Evolutionary conservation across 352 stramenopile species (phyloP).

Genomic region (Peronospora farinosa): DNA sequence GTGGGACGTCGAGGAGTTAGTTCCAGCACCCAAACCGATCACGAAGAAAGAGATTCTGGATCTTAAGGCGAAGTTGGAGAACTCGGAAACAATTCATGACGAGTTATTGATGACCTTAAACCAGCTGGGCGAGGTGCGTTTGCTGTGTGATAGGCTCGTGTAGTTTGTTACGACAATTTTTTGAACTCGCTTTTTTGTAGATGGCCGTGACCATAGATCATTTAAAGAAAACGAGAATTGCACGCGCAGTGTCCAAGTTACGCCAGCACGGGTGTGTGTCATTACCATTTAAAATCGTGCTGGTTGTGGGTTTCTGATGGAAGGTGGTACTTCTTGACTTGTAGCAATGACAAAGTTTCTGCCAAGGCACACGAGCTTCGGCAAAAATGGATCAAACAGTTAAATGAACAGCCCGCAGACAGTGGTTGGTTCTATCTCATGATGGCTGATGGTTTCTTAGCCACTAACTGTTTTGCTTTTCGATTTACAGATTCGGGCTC

Average conservation of each 20-base stretch:
- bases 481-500: conserved; percentile 18
- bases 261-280: conserved; percentile 74
- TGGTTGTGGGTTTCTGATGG: conserved; percentile 3
- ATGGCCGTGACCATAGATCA: conserved; percentile 56
- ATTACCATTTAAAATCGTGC: background rate
- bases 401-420: conserved; percentile 32
- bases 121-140: conserved; percentile 41
- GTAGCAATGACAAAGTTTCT: conserved; percentile 77
- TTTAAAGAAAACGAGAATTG: conserved; percentile 64
- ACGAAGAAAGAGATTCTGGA: conserved; percentile 49
- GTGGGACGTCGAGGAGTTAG: conserved; percentile 43
- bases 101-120: conserved; percentile 54
- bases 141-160: background rate
- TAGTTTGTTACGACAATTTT: background rate
- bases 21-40: conserved; percentile 44
- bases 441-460: background rate
- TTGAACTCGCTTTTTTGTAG: conserved; percentile 13
- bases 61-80: conserved; percentile 53
- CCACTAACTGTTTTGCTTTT: background rate
- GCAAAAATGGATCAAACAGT: conserved; percentile 64
- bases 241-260: conserved; percentile 52
- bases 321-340: background rate
- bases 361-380: conserved; percentile 57
- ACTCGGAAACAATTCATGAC: conserved; percentile 50
- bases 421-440: conserved; percentile 8